Percentiles rank a stretch among this genome's conserved stretches.
Evolutionary conservation across 768 basidiomycete species (phyloP).

Genomic region (Chalciporus pseudorubinellus): DNA sequence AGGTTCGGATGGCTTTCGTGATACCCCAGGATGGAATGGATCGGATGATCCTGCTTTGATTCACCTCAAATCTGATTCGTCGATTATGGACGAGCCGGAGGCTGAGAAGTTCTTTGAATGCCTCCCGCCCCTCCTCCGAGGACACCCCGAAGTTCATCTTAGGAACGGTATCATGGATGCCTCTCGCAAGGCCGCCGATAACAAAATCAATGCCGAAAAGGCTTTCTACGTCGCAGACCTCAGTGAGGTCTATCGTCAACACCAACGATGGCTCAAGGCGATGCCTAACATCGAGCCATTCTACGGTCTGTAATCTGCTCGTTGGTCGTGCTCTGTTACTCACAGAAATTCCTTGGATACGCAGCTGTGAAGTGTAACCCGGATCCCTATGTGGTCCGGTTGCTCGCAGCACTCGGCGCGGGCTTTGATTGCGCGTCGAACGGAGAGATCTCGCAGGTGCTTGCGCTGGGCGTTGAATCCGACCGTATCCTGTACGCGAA

Average conservation of each 20-base stretch:
- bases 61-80: slow-evolving; percentile 53
- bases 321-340: slow-evolving; percentile 25
- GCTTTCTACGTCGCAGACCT: slow-evolving; percentile 98
- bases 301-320: slow-evolving; percentile 63
- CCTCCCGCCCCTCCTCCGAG: slow-evolving; percentile 64
- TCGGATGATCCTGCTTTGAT: slow-evolving; percentile 10
- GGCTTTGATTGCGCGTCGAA: slow-evolving; percentile 99
- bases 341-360: slow-evolving; percentile 16
- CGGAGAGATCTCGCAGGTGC: slow-evolving; percentile 82
- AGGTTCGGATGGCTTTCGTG: slow-evolving; percentile 22
- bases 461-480: slow-evolving; percentile 70
- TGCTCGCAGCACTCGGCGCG: slow-evolving; percentile 84
- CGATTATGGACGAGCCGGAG: slow-evolving; percentile 18
- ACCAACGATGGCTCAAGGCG: slow-evolving; percentile 73
- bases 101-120: slow-evolving; percentile 54
- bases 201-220: slow-evolving; percentile 75
- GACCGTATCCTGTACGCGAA: slow-evolving; percentile 95
- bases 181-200: slow-evolving; percentile 45
- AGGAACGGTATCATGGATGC: slow-evolving; percentile 75
- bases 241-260: slow-evolving; percentile 80
- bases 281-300: slow-evolving; percentile 90
- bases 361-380: slow-evolving; percentile 98
- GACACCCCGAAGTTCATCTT: slow-evolving; percentile 72
- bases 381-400: slow-evolving; percentile 88
- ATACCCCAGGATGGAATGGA: slow-evolving; percentile 18